Percentiles rank a stretch among this genome's conserved stretches.
Evolutionary conservation across 441 rosid species (phyloP).

Genomic region (Rhodomyrtus psidioides): DNA sequence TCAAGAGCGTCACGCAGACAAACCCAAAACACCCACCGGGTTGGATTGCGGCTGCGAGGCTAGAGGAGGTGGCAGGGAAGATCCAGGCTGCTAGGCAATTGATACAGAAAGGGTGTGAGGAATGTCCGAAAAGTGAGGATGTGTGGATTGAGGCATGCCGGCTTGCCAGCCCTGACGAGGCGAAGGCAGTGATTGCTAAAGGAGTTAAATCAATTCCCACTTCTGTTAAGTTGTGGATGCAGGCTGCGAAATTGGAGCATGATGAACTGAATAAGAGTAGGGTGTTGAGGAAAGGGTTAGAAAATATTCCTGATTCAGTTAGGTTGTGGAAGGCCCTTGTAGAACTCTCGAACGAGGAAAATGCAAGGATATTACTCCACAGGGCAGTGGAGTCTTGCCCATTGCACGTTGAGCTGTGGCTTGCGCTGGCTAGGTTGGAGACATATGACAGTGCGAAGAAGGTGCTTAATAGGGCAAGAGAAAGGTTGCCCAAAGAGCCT

Average conservation of each 20-base stretch:
- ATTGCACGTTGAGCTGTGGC: conserved; percentile 82
- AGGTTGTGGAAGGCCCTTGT: conserved; percentile 95
- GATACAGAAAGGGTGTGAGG: conserved; percentile 85
- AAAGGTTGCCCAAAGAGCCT: conserved; percentile 76
- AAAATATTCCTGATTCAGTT: conserved; percentile 79
- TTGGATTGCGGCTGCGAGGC: conserved; percentile 93
- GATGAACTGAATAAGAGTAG: conserved; percentile 73
- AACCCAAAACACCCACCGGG: conserved; percentile 91
- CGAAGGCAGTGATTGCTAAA: conserved; percentile 81
- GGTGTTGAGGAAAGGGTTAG: conserved; percentile 87
- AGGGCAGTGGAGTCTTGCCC: conserved; percentile 97
- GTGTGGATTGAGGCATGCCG: conserved; percentile 96
- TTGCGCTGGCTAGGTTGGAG: conserved; percentile 86
- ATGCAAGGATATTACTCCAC: conserved; percentile 76
- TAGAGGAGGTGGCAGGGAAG: conserved; percentile 97
- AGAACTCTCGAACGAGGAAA: conserved; percentile 72
- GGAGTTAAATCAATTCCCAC: conserved; percentile 82
- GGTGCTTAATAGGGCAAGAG: conserved; percentile 79
- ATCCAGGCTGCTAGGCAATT: conserved; percentile 72
- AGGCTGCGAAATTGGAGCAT: conserved; percentile 86
- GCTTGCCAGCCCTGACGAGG: conserved; percentile 79
- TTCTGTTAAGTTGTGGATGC: conserved; percentile 92
- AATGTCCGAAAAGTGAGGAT: conserved; percentile 88
- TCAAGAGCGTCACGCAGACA: conserved; percentile 85
- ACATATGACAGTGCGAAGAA: conserved; percentile 72